Conservation (phyloP, 2,329 filamentous ascomycete genomes). For the Hypoxylon sp. region DNA sequence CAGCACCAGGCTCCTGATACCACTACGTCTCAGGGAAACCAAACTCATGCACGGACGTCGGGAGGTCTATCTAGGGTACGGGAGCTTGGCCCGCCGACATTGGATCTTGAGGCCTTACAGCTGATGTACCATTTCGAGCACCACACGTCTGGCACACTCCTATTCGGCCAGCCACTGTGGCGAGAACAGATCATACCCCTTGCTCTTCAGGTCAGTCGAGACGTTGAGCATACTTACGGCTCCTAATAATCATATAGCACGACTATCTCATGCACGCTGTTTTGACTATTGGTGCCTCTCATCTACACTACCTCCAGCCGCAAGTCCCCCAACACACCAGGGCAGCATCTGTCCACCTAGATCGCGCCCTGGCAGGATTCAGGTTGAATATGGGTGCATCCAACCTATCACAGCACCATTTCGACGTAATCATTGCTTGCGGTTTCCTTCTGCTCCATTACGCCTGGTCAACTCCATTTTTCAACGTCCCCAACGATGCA, state of each 20-base stretch:
- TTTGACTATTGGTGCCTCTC: conserved; percentile 15
- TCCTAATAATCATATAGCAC: conserved; percentile 8
- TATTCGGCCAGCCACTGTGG: conserved; percentile 10
- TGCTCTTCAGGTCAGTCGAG: conserved; percentile 13
- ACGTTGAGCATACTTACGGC: not conserved
- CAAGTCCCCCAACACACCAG: not conserved
- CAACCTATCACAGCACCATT: conserved; percentile 6
- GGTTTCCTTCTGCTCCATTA: conserved; percentile 29
- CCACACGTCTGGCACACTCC: conserved; percentile 16
- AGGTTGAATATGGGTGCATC: conserved; percentile 3
- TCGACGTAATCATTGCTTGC: conserved; percentile 17
- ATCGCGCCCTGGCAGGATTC: conserved; percentile 18
- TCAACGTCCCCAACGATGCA: conserved; percentile 11
- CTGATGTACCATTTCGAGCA: conserved; percentile 26
- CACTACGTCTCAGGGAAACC: not conserved
- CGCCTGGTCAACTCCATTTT: conserved; percentile 17
- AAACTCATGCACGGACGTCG: not conserved
- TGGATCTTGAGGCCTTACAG: conserved; percentile 3
- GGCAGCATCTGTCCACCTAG: conserved; percentile 8
- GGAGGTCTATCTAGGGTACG: not conserved
- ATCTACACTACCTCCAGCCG: conserved; percentile 19
- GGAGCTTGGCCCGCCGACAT: not conserved
- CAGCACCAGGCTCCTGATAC: not conserved
- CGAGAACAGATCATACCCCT: conserved; percentile 14
- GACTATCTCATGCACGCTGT: conserved; percentile 51